Percentiles rank a stretch among this genome's conserved stretches.
These are phyloP conservation scores for Apostasia ramifera DNA, from an alignment of 106 monocot species.

Conservation along the genomic window DNA sequence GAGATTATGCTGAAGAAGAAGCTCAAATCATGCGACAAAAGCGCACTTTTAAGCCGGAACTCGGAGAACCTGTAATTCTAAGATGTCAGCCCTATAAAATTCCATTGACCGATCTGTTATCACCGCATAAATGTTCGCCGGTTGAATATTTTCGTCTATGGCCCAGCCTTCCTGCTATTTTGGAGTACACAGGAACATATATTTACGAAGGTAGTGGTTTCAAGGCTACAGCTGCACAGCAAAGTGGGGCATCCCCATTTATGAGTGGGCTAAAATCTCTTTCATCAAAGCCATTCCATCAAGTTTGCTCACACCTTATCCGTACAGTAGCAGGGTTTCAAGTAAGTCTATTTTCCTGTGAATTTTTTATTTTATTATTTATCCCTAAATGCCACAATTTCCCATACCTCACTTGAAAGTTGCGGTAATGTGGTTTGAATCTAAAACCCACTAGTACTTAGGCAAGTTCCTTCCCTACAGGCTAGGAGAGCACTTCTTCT, in stretches of 20 bases:
- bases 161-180: conserved; percentile 91
- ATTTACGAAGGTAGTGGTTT: conserved; percentile 98
- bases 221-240: conserved; percentile 92
- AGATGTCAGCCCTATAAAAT: conserved; percentile 95
- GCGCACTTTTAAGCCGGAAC: conserved; percentile 43
- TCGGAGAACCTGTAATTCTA: conserved; percentile 86
- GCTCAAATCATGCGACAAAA: conserved; percentile 56
- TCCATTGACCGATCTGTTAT: conserved; percentile 81
- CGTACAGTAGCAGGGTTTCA: conserved; percentile 96
- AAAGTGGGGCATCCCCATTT: conserved; percentile 87
- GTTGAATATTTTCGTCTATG: conserved; percentile 95
- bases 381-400: no score
- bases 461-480: no score
- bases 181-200: conserved; percentile 89
- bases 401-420: no score
- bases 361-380: neutral
- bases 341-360: conserved; percentile 26
- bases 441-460: no score
- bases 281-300: conserved; percentile 92
- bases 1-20: conserved; percentile 82
- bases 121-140: conserved; percentile 79
- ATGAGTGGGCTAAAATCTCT: conserved; percentile 86
- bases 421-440: no score
- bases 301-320: conserved; percentile 94
- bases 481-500: no score